Percentiles rank a stretch among this genome's conserved stretches.
phyloP scores from a whole-genome alignment of 169 alveolate species.

The Cryptosporidium sp. region DNA sequence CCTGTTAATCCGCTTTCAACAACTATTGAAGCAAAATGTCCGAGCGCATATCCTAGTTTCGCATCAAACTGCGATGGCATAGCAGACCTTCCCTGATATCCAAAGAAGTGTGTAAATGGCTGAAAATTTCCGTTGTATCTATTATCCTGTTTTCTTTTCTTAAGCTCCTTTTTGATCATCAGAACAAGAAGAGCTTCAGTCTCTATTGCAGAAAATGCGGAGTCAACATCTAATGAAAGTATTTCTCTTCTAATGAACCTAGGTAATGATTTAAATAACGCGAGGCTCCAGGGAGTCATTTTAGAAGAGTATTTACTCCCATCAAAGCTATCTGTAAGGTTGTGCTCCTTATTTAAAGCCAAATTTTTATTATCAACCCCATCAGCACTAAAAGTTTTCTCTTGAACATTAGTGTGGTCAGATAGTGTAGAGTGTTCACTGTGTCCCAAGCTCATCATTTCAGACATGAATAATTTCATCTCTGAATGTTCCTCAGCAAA shows the following conservation, averaged over 20 bases:
- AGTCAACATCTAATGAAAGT: conserved; percentile 85
- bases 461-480: conserved; percentile 63
- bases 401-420: conserved; percentile 12
- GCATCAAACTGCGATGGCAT: conserved; percentile 96
- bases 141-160: conserved; percentile 89
- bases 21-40: conserved; percentile 93
- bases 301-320: conserved; percentile 79
- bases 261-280: conserved; percentile 93
- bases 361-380: background rate
- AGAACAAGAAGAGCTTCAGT: conserved; percentile 94
- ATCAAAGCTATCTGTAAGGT: background rate
- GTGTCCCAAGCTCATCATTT: conserved; percentile 72
- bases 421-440: conserved; percentile 31
- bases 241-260: conserved; percentile 91
- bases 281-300: conserved; percentile 95
- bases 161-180: conserved; percentile 94
- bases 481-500: conserved; percentile 66
- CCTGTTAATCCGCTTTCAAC: conserved; percentile 95
- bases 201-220: conserved; percentile 85
- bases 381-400: background rate
- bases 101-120: conserved; percentile 96
- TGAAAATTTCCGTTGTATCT: conserved; percentile 92
- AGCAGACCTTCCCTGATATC: conserved; percentile 98
- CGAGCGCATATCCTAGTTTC: conserved; percentile 93
- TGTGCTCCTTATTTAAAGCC: background rate